Base-by-base conservation (phyloP, 192 early-diverging fungal species). In the Umbelopsis isabellina region DNA sequence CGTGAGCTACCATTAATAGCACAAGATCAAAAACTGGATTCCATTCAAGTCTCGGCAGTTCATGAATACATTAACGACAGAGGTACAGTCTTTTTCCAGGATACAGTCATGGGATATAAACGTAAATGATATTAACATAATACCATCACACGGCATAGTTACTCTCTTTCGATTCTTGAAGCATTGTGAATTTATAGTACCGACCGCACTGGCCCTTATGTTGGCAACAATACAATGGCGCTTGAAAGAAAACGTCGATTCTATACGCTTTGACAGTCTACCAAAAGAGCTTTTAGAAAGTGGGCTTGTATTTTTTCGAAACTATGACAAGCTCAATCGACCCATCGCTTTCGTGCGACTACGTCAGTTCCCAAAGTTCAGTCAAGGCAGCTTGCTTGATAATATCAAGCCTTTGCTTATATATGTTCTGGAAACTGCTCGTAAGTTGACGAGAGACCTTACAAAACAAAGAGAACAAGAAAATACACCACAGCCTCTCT, bases 131-230 rank as follows among this genome's bases (percentile, higher is more conserved):
- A 66, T 68, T 51, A 13, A 33, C 10, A n/a, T 21, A 16, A 41
- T 52, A 46, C 3, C 25, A 15, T 20, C 16, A 35, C 44, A 46
- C 11, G 21, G 33, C 27, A 37, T 66, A 82, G 81, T 73, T 0
- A 82, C 79, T 20, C 55, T 83, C 16, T 83, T 83, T 69, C 78
- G 81, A 16, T 83, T 72, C 64, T 67, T 83, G n/a, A 37, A 65
- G 23, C 61, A 61, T 33, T 69, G 71, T 37, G 49, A 67, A 6
- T 83, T 58, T 58, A 71, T 76, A 15, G 55, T 83, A 37, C 70
- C 75, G 5, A 23, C 22, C 4, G 70, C 79, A 22, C 68, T 78
- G 15, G 73, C 58, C 30, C 35, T 71, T 15, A 67, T 80, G 23
- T 55, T 78, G 3, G 72, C 66, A 22, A 78, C 74, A 20, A 69